Conservation (phyloP, 352 stramenopile species). For the Phytopythium ostracodes region DNA sequence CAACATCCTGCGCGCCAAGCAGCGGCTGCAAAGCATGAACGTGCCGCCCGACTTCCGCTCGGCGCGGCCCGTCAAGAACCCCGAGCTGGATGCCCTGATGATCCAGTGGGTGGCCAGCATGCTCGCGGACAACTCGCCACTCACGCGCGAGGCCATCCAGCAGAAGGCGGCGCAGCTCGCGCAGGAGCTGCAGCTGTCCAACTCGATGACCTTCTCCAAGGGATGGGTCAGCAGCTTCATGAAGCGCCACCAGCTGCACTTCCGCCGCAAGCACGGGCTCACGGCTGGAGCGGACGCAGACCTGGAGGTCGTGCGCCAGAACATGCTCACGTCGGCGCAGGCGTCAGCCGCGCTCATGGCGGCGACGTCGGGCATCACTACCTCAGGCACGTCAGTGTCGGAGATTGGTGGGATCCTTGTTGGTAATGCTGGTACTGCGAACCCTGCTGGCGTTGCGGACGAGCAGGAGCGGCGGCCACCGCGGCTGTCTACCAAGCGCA, state of each 20-base stretch:
- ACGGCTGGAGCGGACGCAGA: constrained; percentile 6
- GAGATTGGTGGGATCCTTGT: background rate
- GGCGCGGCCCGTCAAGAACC: constrained; percentile 40
- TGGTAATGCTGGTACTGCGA: background rate
- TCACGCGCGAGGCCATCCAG: constrained; percentile 32
- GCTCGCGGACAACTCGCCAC: constrained; percentile 17
- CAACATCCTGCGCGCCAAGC: constrained; percentile 45
- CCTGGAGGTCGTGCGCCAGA: constrained; percentile 12
- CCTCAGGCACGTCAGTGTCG: background rate
- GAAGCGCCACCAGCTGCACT: constrained; percentile 45
- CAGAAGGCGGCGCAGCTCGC: constrained; percentile 31
- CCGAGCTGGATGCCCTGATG: constrained; percentile 44
- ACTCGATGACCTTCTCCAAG: constrained; percentile 50
- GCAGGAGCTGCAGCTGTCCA: constrained; percentile 30
- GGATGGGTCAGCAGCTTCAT: constrained; percentile 62
- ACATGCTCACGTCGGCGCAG: constrained; percentile 4
- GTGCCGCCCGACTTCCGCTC: constrained; percentile 41
- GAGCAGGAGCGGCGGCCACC: background rate
- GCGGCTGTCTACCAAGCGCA: constrained; percentile 10
- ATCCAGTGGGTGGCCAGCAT: constrained; percentile 38
- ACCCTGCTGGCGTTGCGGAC: background rate
- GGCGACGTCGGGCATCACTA: background rate
- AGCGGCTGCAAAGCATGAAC: constrained; percentile 36
- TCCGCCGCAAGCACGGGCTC: constrained; percentile 18
- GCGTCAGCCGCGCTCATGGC: constrained; percentile 5